Conservation (phyloP, 495 filamentous ascomycete genomes). For the Aspergillus egyptiacus region DNA sequence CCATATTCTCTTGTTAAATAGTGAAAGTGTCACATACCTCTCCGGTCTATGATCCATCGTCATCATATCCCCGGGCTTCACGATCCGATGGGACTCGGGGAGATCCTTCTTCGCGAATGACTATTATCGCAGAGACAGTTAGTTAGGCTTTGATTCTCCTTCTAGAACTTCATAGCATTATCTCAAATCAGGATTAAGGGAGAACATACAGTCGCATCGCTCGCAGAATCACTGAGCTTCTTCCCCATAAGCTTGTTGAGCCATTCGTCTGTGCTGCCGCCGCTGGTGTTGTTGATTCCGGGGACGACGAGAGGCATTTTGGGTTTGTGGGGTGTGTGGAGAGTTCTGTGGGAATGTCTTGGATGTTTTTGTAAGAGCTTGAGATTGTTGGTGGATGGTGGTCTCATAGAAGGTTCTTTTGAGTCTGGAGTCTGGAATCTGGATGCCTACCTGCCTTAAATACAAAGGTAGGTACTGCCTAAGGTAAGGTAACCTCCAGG, state of each 20-base stretch:
- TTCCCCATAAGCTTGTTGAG: constrained; percentile 69
- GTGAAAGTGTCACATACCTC: constrained; percentile 37
- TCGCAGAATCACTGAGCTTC: constrained; percentile 49
- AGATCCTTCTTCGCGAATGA: constrained; percentile 72
- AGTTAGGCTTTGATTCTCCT: too few relatives aligned
- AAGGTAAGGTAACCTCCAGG: neutral
- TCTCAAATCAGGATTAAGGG: too few relatives aligned
- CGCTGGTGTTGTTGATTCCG: constrained; percentile 52
- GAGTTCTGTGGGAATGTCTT: neutral
- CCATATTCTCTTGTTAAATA: neutral
- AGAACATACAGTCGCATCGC: constrained; percentile 45
- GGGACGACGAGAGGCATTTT: constrained; percentile 79
- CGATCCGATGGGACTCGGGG: constrained; percentile 59
- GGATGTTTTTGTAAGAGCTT: neutral
- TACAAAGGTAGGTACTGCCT: too few relatives aligned
- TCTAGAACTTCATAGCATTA: too few relatives aligned
- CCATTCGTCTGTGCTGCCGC: constrained; percentile 59
- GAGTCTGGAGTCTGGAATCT: neutral
- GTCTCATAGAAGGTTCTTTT: neutral
- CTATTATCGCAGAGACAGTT: constrained; percentile 42
- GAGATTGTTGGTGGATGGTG: too few relatives aligned
- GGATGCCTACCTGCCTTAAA: too few relatives aligned
- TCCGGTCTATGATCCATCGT: constrained; percentile 58
- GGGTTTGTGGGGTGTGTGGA: neutral
- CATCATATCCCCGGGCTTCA: constrained; percentile 56